Conservation (phyloP, 257 asterid genomes). For the Ophiorrhiza pumila region DNA sequence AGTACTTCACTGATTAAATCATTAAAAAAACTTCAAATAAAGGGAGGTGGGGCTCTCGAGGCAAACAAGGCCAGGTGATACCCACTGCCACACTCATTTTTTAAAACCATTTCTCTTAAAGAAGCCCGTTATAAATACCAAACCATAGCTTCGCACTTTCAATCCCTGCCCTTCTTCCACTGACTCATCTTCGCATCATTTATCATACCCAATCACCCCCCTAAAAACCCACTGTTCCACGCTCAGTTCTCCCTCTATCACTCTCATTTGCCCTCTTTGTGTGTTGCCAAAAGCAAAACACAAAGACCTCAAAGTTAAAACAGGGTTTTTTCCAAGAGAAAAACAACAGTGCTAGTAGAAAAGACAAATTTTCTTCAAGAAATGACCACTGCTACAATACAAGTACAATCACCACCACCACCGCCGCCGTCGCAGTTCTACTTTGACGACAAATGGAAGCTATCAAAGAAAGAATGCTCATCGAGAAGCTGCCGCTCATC, state of each 20-base stretch:
- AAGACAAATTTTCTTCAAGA: neutral
- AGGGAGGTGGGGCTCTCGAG: constrained; percentile 37
- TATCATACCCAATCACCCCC: constrained; percentile 2
- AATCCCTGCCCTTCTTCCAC: neutral
- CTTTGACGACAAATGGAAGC: constrained; percentile 36
- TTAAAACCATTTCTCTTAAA: constrained; percentile 2
- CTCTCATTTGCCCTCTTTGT: neutral
- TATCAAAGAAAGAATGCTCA: constrained; percentile 31
- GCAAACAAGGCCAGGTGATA: constrained; percentile 37
- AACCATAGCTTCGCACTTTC: constrained; percentile 27
- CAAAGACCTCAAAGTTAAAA: neutral
- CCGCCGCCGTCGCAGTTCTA: constrained; percentile 28
- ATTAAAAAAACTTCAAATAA: constrained; percentile 6
- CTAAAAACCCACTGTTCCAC: neutral
- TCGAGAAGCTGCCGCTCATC: constrained; percentile 29
- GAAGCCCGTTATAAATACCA: constrained; percentile 38
- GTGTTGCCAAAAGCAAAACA: neutral
- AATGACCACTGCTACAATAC: constrained; percentile 20
- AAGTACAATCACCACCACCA: constrained; percentile 14
- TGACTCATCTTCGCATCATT: constrained; percentile 20
- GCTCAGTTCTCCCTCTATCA: neutral
- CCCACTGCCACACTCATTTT: constrained; percentile 42
- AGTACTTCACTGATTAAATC: neutral
- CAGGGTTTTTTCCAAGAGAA: neutral
- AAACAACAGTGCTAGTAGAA: too few species aligned